Evolutionary conservation across 108 stramenopile genomes (phyloP).

Genomic region (Thalassiosira profunda): DNA sequence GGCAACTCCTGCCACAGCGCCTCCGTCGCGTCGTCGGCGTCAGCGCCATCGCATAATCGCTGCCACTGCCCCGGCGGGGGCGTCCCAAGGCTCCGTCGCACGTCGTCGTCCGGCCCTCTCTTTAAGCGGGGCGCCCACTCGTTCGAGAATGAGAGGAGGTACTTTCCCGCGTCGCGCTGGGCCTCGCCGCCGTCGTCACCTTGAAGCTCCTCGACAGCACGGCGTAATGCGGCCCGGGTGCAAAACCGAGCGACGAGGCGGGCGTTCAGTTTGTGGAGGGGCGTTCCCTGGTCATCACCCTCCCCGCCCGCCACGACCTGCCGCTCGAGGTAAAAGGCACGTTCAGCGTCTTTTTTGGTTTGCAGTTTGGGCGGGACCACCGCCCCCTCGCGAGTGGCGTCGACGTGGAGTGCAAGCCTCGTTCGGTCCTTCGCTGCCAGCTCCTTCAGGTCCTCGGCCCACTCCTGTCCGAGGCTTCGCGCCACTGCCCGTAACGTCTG

Average conservation of each 20-base stretch:
- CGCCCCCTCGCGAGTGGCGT: too few species aligned
- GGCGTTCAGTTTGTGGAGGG: neutral
- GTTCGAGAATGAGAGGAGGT: neutral
- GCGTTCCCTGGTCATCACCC: slow-evolving; percentile 7
- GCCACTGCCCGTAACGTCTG: slow-evolving; percentile 6
- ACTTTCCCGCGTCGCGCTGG: neutral
- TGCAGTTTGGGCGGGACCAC: slow-evolving; percentile 7
- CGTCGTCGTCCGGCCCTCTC: neutral
- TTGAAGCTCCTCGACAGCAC: neutral
- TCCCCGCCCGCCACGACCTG: slow-evolving; percentile 4
- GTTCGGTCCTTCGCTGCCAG: neutral
- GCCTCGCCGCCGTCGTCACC: neutral
- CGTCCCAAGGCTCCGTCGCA: neutral
- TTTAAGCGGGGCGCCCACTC: slow-evolving; percentile 2
- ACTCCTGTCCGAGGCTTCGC: neutral
- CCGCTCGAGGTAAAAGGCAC: neutral
- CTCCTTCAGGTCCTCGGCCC: neutral
- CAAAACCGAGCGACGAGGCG: slow-evolving; percentile 5
- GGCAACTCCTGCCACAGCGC: slow-evolving; percentile 10
- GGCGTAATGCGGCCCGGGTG: neutral
- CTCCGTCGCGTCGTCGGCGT: slow-evolving; percentile 4
- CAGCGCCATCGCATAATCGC: slow-evolving; percentile 1
- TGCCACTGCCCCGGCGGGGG: slow-evolving; percentile 8
- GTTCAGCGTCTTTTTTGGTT: neutral
- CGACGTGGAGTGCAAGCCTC: neutral